These are phyloP conservation scores for Aspergillus phoenicis DNA, from an alignment of 2,329 filamentous ascomycete genomes.

Conservation along the genomic window DNA sequence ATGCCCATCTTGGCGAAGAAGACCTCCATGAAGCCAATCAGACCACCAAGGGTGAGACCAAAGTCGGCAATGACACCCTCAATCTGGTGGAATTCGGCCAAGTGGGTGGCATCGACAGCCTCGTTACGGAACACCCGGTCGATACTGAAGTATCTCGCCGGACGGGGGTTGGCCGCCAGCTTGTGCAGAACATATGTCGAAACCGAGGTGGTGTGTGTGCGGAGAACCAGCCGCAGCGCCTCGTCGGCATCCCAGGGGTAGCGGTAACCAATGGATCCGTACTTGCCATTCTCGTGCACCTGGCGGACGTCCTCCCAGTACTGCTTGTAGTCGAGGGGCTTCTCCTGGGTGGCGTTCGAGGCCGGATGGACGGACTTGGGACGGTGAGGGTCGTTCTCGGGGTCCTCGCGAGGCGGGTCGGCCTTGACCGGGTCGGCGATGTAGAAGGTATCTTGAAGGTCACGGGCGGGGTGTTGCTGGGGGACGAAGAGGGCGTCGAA, in stretches of 20 bases:
- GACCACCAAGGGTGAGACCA: conserved; percentile 82
- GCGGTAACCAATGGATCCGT: conserved; percentile 92
- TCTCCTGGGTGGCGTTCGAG: conserved; percentile 53
- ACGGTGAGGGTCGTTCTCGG: conserved; percentile 44
- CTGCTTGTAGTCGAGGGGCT: conserved; percentile 69
- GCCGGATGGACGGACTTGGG: conserved; percentile 42
- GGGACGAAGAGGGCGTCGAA: conserved; percentile 96
- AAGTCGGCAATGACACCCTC: conserved; percentile 99
- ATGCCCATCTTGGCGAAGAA: conserved; percentile 98
- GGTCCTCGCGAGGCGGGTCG: conserved; percentile 65
- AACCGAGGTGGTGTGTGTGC: conserved; percentile 94
- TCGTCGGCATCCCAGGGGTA: conserved; percentile 92
- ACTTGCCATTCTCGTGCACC: conserved; percentile 89
- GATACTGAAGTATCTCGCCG: conserved; percentile 97
- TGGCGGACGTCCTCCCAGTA: conserved; percentile 88
- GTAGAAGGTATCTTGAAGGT: conserved; percentile 98
- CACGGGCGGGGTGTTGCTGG: conserved; percentile 95
- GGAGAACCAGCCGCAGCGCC: conserved; percentile 81
- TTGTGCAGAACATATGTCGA: conserved; percentile 90
- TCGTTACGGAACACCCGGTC: conserved; percentile 98
- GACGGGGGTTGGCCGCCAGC: conserved; percentile 78
- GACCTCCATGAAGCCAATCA: conserved; percentile 91
- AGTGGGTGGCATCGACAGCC: conserved; percentile 92
- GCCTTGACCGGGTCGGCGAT: conserved; percentile 83
- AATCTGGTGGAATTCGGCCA: conserved; percentile 98